Percentiles rank a stretch among this genome's conserved stretches.
Conservation (phyloP, 1,284 basidiomycete genomes). For the Coniferiporia sulphurascens region DNA sequence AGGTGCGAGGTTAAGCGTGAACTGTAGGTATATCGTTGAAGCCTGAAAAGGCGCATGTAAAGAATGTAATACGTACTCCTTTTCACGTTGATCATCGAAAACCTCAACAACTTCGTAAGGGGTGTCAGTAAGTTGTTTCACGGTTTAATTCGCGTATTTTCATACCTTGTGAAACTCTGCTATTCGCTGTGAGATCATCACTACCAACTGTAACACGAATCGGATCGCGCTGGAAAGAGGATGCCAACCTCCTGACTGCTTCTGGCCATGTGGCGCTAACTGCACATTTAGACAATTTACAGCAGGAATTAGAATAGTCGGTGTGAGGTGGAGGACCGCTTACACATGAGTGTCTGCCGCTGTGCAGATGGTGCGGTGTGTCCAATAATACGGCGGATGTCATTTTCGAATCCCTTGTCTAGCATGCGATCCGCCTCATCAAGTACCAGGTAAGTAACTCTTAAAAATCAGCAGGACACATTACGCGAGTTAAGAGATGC, state of each 20-base stretch:
- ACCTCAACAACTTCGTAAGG: slow-evolving; percentile 65
- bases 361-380: slow-evolving; percentile 61
- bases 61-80: slow-evolving; percentile 60
- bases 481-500: slow-evolving; percentile 9
- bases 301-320: slow-evolving; percentile 2
- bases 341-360: slow-evolving; percentile 92
- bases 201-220: slow-evolving; percentile 92
- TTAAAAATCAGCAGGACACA: slow-evolving; percentile 24
- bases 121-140: not conserved
- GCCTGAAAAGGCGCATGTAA: not conserved
- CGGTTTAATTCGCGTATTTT: not conserved
- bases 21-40: slow-evolving; percentile 35
- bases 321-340: slow-evolving; percentile 28
- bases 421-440: slow-evolving; percentile 99
- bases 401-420: slow-evolving; percentile 98
- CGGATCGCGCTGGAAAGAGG: slow-evolving; percentile 83
- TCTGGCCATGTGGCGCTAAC: slow-evolving; percentile 99
- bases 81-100: slow-evolving; percentile 80
- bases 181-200: slow-evolving; percentile 94
- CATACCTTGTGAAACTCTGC: slow-evolving; percentile 71
- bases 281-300: slow-evolving; percentile 28
- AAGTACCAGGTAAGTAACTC: slow-evolving; percentile 88
- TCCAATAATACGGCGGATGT: slow-evolving; percentile 90
- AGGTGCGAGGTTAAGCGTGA: slow-evolving; percentile 66
- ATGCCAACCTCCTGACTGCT: slow-evolving; percentile 89